Evolutionary conservation across 768 basidiomycete species (phyloP), one percentile per base, ranked within the genome.

Genomic region (Coprinellus micaceus): DNA sequence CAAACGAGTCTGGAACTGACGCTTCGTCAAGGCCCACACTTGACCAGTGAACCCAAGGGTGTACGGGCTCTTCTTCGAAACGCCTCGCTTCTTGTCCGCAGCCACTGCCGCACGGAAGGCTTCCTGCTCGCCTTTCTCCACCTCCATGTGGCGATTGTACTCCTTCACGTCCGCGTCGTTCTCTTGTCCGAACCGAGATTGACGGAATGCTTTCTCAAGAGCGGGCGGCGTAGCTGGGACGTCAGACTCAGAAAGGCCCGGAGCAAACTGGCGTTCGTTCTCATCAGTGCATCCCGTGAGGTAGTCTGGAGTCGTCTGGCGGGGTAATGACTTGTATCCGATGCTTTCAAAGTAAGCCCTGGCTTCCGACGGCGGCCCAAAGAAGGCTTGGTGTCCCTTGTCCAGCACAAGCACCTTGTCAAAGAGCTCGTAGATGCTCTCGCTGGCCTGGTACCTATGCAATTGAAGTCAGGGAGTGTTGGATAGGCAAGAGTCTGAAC

Each of bases 331-430:
- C 36, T 81, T 81, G 70, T 84, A 91, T 17, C 92, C 91, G 41
- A 92, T 72, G 28, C 70, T 69, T 61, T 89, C 82, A 62, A 97
- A 94, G 72, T 95, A 95, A 1, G 73, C 72, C 15, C 90, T 82
- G 15, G 94, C 94, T 58, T 86, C 80, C 7, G 78, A 73, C 3
- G 84, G 80, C 6, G 86, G 82, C 26, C 94, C 94, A 63, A 81
- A 91, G 76, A 85, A 96, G 11, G 90, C 87, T 67, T 89, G 87
- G 25, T 80, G 87, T 10, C 93, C 91, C 62, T 88, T 76, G 69
- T 89, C 83, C 59, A 97, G 78, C 28, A 96, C 82, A 62, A 92
- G 75, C 30, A 96, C 90, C 69, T 94, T 94, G 75, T 95, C 93
- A 66, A 96, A 95, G 2, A 88, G 63, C 0, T 84, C 77, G 57